A percentile compares a stretch with the other conserved stretches of the same genome.
These are phyloP conservation scores for Pterulicium gracile DNA, from an alignment of 1,284 basidiomycete species.

Conservation along the genomic window DNA sequence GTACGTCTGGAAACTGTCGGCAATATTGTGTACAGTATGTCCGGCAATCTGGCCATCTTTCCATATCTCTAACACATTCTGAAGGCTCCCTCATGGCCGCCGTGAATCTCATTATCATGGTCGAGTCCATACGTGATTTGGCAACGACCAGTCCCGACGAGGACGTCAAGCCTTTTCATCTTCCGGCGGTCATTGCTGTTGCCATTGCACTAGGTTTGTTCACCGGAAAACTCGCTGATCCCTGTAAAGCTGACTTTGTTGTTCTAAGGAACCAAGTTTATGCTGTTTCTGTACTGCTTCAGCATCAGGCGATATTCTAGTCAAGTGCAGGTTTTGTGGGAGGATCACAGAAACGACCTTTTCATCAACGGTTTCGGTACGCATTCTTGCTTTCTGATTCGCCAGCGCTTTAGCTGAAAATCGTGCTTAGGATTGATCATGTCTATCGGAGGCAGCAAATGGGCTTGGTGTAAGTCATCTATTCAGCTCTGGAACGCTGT, in stretches of 20 bases:
- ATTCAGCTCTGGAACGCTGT: neutral
- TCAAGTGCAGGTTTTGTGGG: conserved; percentile 64
- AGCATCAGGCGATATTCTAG: conserved; percentile 43
- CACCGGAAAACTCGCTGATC: neutral
- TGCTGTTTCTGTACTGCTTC: conserved; percentile 60
- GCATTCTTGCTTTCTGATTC: conserved; percentile 6
- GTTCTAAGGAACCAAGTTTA: conserved; percentile 49
- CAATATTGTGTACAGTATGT: conserved; percentile 40
- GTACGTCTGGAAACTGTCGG: conserved; percentile 53
- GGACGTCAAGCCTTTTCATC: conserved; percentile 31
- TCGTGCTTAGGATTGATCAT: conserved; percentile 46
- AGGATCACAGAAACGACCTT: conserved; percentile 60
- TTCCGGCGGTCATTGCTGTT: conserved; percentile 54
- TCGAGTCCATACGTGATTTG: conserved; percentile 48
- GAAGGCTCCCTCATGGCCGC: conserved; percentile 32
- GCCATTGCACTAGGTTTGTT: conserved; percentile 41
- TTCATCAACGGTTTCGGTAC: conserved; percentile 41
- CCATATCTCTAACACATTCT: conserved; percentile 15
- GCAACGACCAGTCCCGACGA: conserved; percentile 31
- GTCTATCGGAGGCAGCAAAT: conserved; percentile 56
- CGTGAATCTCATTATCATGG: conserved; percentile 47
- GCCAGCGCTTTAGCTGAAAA: neutral
- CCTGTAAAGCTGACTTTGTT: neutral
- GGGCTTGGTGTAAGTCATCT: conserved; percentile 37
- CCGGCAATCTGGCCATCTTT: too few species aligned